These are phyloP conservation scores for Gynostemma pentaphyllum DNA, from an alignment of 306 rosid genomes.

Conservation along the genomic window DNA sequence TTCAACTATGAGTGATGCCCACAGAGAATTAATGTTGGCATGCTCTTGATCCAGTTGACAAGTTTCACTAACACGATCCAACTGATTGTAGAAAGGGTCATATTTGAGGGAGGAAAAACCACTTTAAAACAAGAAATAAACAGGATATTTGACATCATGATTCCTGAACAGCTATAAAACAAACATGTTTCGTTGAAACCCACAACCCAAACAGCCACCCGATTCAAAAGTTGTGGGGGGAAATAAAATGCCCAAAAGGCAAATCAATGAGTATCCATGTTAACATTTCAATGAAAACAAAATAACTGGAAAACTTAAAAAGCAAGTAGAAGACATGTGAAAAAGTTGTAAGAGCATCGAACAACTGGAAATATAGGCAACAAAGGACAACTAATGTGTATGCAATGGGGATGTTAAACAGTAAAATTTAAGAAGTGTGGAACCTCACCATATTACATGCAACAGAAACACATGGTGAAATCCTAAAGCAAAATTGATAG, in stretches of 20 bases:
- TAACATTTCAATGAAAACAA: constrained; percentile 2
- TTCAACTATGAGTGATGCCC: constrained; percentile 90
- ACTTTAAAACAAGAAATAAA: not conserved
- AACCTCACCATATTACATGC: constrained; percentile 65
- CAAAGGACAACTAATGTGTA: not conserved
- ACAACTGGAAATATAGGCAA: not conserved
- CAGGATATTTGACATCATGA: not conserved
- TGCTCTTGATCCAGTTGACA: constrained; percentile 32
- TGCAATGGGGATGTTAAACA: not conserved
- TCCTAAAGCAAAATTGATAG: constrained; percentile 71
- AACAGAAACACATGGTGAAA: constrained; percentile 48
- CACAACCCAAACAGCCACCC: not conserved
- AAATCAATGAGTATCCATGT: not conserved
- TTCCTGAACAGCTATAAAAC: not conserved
- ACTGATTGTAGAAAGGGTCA: constrained; percentile 51
- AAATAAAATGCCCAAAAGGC: not conserved
- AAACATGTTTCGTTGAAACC: not conserved
- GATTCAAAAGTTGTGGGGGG: not conserved
- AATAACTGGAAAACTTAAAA: not conserved
- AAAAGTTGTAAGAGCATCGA: no score
- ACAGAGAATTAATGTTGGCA: constrained; percentile 74
- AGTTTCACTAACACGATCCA: constrained; percentile 37
- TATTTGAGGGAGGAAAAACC: not conserved
- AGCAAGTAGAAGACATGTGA: no score
- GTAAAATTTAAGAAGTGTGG: constrained; percentile 1